Base-by-base conservation (phyloP, 1,284 basidiomycete species). In the Fomitiporia mediterranea region DNA sequence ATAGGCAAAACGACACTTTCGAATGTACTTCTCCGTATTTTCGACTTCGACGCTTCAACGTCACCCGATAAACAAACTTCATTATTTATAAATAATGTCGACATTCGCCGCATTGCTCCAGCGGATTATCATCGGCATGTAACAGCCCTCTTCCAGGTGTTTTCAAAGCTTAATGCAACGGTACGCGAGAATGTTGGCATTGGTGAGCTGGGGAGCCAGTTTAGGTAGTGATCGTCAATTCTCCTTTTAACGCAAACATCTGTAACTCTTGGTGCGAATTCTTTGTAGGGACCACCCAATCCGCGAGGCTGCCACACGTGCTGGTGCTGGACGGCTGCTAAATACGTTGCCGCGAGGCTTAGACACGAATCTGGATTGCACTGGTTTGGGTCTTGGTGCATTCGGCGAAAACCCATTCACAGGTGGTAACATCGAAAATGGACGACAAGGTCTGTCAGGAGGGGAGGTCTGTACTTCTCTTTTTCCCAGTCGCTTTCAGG, bases 1-100 rank as follows among this genome's bases (percentile, higher is more conserved):
- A 39, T 57, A 86, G 87, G 87, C 28, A 92, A 92, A 75, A 88
- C 89, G 3, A 93, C 89, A 0, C 80, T 92, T 39, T 85, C 86
- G 4, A 88, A 88, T 64, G 76, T 89, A 39, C 73, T 94, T 17
- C 75, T 91, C 19, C 86, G 90, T 42, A 82, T 93, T 59, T 70
- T 85, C 59, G 88, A 88, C 64, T 87, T 84, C 65, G 79, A 88
- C 65, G 64, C 71, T 38, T 88, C 89, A 6, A 2, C 40, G 13
- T 50, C 51, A 2, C 48, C 53, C 17, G 57, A 59, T 11, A 55
- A 47, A 40, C 47, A 47, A 11, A 32, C 53, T 25, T 70, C 79
- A 37, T 70, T 92, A 37, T 69, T 75, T 50, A 74, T 92, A 63
- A 92, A 93, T 66, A 84, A 75, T 58, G 69, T 77, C 46, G 82